A percentile compares a stretch with the other conserved stretches of the same genome.
phyloP scores from a whole-genome alignment of 176 grass and related monocot genomes.

The Carex littledalei region DNA sequence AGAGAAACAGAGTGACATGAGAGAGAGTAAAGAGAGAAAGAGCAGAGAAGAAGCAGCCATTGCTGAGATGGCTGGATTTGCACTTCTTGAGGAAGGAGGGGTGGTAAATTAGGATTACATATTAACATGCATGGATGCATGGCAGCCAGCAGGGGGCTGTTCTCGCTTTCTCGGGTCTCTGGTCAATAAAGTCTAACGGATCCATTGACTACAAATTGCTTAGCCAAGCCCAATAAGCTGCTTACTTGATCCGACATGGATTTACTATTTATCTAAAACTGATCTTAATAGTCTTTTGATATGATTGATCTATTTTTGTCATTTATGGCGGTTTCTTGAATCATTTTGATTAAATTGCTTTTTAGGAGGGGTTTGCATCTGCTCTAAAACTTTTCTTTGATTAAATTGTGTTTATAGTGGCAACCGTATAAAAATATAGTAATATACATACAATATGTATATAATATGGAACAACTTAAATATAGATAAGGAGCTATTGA shows the following conservation, averaged over 20 bases:
- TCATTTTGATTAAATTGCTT: too few relatives aligned
- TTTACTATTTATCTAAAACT: background rate
- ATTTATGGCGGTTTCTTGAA: too few relatives aligned
- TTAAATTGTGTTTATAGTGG: too few relatives aligned
- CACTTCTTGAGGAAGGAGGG: background rate
- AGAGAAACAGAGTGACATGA: background rate
- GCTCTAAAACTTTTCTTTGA: too few relatives aligned
- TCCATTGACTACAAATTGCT: background rate
- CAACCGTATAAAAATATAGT: too few relatives aligned
- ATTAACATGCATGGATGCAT: background rate
- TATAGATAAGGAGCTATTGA: too few relatives aligned
- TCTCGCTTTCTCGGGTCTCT: background rate
- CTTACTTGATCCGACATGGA: slow-evolving; percentile 6
- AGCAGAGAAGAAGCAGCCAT: slow-evolving; percentile 27
- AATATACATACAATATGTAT: too few relatives aligned
- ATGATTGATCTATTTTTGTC: too few relatives aligned
- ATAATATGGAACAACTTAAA: too few relatives aligned
- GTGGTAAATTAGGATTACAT: background rate
- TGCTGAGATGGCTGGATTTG: background rate
- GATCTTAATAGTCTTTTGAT: too few relatives aligned
- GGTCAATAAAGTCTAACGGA: background rate
- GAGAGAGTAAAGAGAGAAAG: slow-evolving; percentile 3
- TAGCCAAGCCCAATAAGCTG: background rate
- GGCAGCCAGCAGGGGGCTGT: background rate
- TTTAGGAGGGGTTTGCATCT: too few relatives aligned